These are phyloP conservation scores for Eucalyptus marginata DNA, from an alignment of 345 rosid genomes.

Conservation along the genomic window DNA sequence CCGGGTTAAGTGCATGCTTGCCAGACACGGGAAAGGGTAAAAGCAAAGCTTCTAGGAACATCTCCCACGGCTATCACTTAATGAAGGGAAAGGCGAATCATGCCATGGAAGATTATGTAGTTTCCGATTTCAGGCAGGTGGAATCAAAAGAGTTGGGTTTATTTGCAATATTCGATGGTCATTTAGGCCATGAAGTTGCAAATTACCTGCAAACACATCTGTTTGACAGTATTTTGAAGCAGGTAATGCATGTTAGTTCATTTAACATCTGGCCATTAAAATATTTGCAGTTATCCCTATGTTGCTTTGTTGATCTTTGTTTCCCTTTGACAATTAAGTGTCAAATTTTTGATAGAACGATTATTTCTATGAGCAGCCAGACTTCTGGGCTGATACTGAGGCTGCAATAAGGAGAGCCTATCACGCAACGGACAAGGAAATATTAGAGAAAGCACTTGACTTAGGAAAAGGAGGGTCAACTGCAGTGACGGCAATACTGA, in stretches of 20 bases:
- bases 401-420: constrained; percentile 67
- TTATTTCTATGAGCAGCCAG: constrained; percentile 28
- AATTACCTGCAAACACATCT: constrained; percentile 58
- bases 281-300: background rate
- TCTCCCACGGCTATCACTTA: constrained; percentile 57
- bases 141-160: constrained; percentile 51
- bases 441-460: constrained; percentile 33
- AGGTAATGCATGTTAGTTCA: constrained; percentile 24
- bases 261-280: background rate
- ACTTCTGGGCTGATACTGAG: constrained; percentile 63
- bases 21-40: constrained; percentile 73
- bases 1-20: constrained; percentile 33
- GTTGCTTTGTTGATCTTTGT: background rate
- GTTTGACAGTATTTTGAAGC: constrained; percentile 57
- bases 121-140: constrained; percentile 45
- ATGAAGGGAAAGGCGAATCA: constrained; percentile 78
- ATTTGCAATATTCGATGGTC: constrained; percentile 88
- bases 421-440: constrained; percentile 46
- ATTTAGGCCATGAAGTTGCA: constrained; percentile 79
- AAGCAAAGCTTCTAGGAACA: constrained; percentile 48
- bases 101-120: constrained; percentile 73
- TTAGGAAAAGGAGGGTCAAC: constrained; percentile 93
- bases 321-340: background rate
- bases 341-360: background rate
- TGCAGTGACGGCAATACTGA: constrained; percentile 77